Conservation (phyloP, 2,329 filamentous ascomycete species). For the Elsinoe necatrix region DNA sequence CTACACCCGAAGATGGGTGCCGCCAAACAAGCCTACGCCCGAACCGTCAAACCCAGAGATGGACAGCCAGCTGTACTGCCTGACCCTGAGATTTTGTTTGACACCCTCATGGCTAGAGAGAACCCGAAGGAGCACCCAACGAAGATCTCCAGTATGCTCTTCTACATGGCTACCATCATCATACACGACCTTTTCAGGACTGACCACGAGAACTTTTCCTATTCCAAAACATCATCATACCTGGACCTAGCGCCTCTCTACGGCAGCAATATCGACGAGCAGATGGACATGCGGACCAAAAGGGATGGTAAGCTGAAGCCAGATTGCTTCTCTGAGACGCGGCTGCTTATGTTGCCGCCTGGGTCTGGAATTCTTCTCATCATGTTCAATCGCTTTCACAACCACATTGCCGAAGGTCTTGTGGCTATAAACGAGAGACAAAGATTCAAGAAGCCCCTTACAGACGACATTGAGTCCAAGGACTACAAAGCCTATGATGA, state of each 20-base stretch:
- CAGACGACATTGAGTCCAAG: slow-evolving; percentile 29
- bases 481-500: slow-evolving; percentile 34
- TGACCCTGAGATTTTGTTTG: slow-evolving; percentile 59
- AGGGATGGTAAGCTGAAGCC: slow-evolving; percentile 61
- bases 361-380: slow-evolving; percentile 61
- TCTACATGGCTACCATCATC: slow-evolving; percentile 64
- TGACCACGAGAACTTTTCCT: slow-evolving; percentile 52
- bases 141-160: slow-evolving; percentile 65
- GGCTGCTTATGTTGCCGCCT: slow-evolving; percentile 57
- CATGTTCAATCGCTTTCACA: slow-evolving; percentile 70
- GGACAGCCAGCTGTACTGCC: slow-evolving; percentile 53
- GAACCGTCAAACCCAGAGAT: slow-evolving; percentile 52
- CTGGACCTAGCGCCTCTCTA: slow-evolving; percentile 67
- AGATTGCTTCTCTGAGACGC: slow-evolving; percentile 59
- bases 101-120: slow-evolving; percentile 56
- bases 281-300: slow-evolving; percentile 56
- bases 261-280: slow-evolving; percentile 59
- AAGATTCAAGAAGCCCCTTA: slow-evolving; percentile 64
- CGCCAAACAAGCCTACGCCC: slow-evolving; percentile 60
- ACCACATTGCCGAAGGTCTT: slow-evolving; percentile 70
- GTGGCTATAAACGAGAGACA: slow-evolving; percentile 78
- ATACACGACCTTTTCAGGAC: slow-evolving; percentile 58
- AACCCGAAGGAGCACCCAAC: slow-evolving; percentile 59
- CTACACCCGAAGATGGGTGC: slow-evolving; percentile 55
- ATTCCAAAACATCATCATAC: slow-evolving; percentile 63